phyloP scores from a whole-genome alignment of 805 yeast species.

The Candida yuanshanica region DNA sequence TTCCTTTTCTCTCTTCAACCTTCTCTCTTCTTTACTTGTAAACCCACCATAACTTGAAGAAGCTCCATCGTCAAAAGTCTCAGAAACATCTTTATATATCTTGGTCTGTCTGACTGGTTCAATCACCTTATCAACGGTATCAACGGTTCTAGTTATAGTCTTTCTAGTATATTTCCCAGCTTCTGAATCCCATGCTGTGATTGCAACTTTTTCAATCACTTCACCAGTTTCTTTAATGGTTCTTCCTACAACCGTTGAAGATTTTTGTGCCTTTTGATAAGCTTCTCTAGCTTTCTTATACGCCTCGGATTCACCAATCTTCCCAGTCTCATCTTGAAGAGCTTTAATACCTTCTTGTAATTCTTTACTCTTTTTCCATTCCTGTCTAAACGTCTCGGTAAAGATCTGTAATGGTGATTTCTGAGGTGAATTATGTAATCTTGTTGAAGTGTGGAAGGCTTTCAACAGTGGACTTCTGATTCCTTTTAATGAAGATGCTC shows the following conservation, averaged over 20 bases:
- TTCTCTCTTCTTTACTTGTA: conserved; percentile 77
- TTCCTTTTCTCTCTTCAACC: conserved; percentile 60
- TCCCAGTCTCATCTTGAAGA: conserved; percentile 91
- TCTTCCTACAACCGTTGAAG: conserved; percentile 61
- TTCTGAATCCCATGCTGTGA: conserved; percentile 93
- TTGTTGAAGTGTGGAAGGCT: conserved; percentile 19
- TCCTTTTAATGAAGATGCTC: not conserved
- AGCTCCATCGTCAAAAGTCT: conserved; percentile 89
- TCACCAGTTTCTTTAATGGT: conserved; percentile 88
- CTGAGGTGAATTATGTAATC: conserved; percentile 26
- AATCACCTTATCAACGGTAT: conserved; percentile 75
- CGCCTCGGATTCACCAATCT: conserved; percentile 90
- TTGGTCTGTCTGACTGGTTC: conserved; percentile 93
- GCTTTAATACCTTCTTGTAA: conserved; percentile 91
- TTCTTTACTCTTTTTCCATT: conserved; percentile 87
- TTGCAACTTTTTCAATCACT: conserved; percentile 84
- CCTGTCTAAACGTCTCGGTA: conserved; percentile 83
- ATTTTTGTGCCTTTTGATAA: conserved; percentile 74
- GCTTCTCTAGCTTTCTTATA: conserved; percentile 92
- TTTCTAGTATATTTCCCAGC: conserved; percentile 85
- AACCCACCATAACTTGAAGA: conserved; percentile 89
- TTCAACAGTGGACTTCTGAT: conserved; percentile 7
- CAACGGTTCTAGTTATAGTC: conserved; percentile 78
- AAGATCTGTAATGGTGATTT: conserved; percentile 89
- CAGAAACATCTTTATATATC: conserved; percentile 81